Conservation (phyloP, 345 rosid genomes). For the Arabis hirsuta region DNA sequence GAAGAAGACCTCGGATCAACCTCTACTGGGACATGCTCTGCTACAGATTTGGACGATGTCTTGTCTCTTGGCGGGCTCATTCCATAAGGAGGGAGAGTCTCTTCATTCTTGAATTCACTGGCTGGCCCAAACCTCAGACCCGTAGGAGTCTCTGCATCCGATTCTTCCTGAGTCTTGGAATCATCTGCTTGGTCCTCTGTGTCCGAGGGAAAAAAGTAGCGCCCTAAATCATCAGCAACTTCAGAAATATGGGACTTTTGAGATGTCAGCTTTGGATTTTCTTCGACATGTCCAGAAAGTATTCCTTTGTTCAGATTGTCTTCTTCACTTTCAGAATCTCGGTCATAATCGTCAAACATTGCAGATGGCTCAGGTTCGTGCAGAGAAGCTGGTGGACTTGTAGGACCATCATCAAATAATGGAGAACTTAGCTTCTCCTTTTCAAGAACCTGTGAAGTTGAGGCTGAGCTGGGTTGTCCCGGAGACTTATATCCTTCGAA, state of each 20-base stretch:
- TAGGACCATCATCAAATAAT: conserved; percentile 49
- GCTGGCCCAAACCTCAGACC: conserved; percentile 52
- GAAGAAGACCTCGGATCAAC: conserved; percentile 44
- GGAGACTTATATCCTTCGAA: conserved; percentile 36
- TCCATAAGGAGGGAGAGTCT: conserved; percentile 53
- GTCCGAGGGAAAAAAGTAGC: conserved; percentile 40
- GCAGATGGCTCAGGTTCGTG: conserved; percentile 50
- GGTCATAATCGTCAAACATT: conserved; percentile 63
- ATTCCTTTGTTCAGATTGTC: conserved; percentile 32
- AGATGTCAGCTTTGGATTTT: conserved; percentile 34
- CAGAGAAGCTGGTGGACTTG: conserved; percentile 49
- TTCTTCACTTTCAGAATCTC: conserved; percentile 60
- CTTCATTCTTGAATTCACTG: conserved; percentile 60
- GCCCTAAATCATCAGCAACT: conserved; percentile 44
- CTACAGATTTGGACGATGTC: conserved; percentile 42
- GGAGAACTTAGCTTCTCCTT: conserved; percentile 43
- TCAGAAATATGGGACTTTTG: conserved; percentile 33
- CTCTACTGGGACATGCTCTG: conserved; percentile 42
- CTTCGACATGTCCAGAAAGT: conserved; percentile 27
- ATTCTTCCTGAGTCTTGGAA: conserved; percentile 40
- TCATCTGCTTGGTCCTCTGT: conserved; percentile 45
- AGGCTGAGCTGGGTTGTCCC: conserved; percentile 39
- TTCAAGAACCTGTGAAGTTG: conserved; percentile 46
- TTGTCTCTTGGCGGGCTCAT: conserved; percentile 42
- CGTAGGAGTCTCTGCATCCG: conserved; percentile 48